Evolutionary conservation across 352 stramenopile genomes (phyloP).

Genomic region (Pythium apleroticum): DNA sequence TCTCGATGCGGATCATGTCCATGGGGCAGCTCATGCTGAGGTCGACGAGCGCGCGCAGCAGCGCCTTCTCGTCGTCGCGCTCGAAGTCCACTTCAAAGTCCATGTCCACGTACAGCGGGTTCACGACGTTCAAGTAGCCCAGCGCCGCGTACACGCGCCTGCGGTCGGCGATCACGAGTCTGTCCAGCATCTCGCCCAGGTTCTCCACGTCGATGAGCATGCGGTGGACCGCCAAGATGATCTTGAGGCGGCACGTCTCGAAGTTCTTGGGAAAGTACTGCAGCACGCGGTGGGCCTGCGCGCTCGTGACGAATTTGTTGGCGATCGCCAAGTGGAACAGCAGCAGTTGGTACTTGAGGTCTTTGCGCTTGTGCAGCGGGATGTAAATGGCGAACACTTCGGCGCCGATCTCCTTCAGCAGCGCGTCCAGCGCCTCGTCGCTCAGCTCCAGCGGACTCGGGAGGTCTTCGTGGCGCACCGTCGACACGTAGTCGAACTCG

Average conservation of each 20-base stretch:
- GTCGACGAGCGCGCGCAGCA: slow-evolving; percentile 62
- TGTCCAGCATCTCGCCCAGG: slow-evolving; percentile 56
- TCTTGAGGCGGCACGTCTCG: slow-evolving; percentile 50
- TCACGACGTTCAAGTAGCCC: slow-evolving; percentile 65
- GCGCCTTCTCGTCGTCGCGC: slow-evolving; percentile 58
- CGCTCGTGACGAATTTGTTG: slow-evolving; percentile 37
- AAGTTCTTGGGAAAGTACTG: slow-evolving; percentile 77
- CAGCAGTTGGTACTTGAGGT: slow-evolving; percentile 73
- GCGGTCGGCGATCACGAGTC: slow-evolving; percentile 41
- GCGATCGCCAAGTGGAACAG: slow-evolving; percentile 68
- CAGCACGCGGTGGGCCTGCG: slow-evolving; percentile 55
- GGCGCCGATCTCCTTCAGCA: slow-evolving; percentile 51
- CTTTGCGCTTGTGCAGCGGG: slow-evolving; percentile 62
- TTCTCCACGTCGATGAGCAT: slow-evolving; percentile 68
- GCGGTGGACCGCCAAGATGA: slow-evolving; percentile 56
- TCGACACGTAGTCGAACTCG: slow-evolving; percentile 73
- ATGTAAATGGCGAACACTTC: slow-evolving; percentile 73
- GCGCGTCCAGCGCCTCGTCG: slow-evolving; percentile 39
- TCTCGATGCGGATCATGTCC: slow-evolving; percentile 75
- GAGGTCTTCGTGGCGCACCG: slow-evolving; percentile 49
- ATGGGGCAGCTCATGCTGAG: slow-evolving; percentile 60
- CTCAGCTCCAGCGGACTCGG: slow-evolving; percentile 23
- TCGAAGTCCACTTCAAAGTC: slow-evolving; percentile 76
- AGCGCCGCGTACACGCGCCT: slow-evolving; percentile 43
- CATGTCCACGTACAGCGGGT: slow-evolving; percentile 59